Conservation (phyloP, 208 protist genomes). For the Trypanosoma avium region DNA sequence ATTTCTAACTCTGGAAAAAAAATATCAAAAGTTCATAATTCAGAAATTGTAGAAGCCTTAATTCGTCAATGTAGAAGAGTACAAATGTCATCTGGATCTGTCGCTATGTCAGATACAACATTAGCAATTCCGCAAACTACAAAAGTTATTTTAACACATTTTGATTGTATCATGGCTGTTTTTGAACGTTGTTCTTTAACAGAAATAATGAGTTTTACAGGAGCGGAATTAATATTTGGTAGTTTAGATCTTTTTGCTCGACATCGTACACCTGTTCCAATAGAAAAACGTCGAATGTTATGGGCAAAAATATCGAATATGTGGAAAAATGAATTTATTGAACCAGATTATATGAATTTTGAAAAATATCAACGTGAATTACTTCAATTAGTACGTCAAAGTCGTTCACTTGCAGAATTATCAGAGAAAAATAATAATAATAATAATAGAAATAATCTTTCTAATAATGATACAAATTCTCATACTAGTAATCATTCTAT, state of each 20-base stretch:
- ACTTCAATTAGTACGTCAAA: slow-evolving; percentile 35
- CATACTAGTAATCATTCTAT: background rate
- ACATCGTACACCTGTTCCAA: slow-evolving; percentile 11
- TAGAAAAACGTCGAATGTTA: slow-evolving; percentile 29
- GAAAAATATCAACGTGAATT: slow-evolving; percentile 32
- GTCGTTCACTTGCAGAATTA: slow-evolving; percentile 20
- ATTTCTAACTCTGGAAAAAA: no score
- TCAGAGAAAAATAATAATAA: slow-evolving; percentile 2
- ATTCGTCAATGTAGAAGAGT: slow-evolving; percentile 14
- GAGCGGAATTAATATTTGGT: slow-evolving; percentile 35
- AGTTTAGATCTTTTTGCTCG: slow-evolving; percentile 26
- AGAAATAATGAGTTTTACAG: slow-evolving; percentile 34
- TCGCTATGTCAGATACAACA: background rate
- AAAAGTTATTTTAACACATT: slow-evolving; percentile 21
- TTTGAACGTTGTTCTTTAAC: slow-evolving; percentile 37
- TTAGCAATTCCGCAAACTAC: slow-evolving; percentile 16
- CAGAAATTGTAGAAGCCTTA: slow-evolving; percentile 9
- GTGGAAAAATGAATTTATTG: slow-evolving; percentile 50
- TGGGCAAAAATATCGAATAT: slow-evolving; percentile 45
- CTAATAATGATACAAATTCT: background rate
- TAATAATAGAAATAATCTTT: background rate
- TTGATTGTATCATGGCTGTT: slow-evolving; percentile 33
- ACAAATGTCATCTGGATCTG: slow-evolving; percentile 3
- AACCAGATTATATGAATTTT: slow-evolving; percentile 33
- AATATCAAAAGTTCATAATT: slow-evolving; percentile 9